phyloP scores from a whole-genome alignment of 768 basidiomycete genomes.

The Gymnopilus junonius region DNA sequence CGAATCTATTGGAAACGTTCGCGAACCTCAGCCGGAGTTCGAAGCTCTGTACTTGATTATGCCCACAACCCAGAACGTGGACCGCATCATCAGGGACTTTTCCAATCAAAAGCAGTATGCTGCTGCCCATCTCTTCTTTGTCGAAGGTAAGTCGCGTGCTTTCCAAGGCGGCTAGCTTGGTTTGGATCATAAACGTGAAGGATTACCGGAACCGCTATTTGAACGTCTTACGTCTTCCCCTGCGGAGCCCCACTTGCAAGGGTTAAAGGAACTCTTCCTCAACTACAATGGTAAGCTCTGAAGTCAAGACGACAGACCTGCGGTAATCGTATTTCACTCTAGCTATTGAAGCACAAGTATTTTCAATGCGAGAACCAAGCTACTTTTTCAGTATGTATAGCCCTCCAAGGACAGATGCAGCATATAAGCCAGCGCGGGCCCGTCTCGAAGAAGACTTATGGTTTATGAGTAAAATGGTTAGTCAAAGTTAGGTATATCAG shows the following conservation, averaged over 20 bases:
- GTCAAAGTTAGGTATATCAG: constrained; percentile 22
- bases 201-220: constrained; percentile 78
- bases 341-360: constrained; percentile 89
- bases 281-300: constrained; percentile 86
- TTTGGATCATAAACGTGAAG: constrained; percentile 40
- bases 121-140: constrained; percentile 89
- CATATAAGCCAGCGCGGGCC: constrained; percentile 67
- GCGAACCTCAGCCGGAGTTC: constrained; percentile 82
- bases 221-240: constrained; percentile 73
- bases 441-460: constrained; percentile 88
- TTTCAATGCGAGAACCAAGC: constrained; percentile 77
- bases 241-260: constrained; percentile 77
- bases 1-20: constrained; percentile 83
- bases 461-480: constrained; percentile 72
- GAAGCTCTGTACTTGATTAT: constrained; percentile 95
- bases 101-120: constrained; percentile 69
- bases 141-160: constrained; percentile 63
- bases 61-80: constrained; percentile 93
- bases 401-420: constrained; percentile 74
- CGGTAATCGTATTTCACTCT: constrained; percentile 6
- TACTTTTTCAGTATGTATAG: constrained; percentile 91
- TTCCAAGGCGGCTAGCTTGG: neutral
- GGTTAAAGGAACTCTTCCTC: constrained; percentile 84
- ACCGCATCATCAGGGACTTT: constrained; percentile 90
- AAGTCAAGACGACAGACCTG: neutral